Base-by-base conservation (phyloP, 2,329 filamentous ascomycete genomes). In the Penicillium sp. region DNA sequence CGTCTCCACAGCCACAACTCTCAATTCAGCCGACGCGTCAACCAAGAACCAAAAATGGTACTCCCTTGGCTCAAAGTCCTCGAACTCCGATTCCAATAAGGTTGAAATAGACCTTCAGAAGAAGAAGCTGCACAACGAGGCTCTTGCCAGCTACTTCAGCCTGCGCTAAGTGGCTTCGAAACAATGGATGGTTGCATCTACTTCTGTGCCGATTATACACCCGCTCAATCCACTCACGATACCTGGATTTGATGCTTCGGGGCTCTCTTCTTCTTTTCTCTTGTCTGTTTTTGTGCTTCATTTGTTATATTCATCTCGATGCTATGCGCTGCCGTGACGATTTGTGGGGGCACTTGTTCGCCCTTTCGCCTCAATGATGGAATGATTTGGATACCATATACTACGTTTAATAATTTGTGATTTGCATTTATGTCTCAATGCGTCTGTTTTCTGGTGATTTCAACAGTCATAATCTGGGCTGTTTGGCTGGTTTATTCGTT, bases 1-100 rank as follows among this genome's bases (percentile, higher is more conserved):
- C 50, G 61, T 62, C 50, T 69, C 67, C 49, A 64, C 57, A 5
- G 64, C 67, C 21, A 61, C 67, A 50, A 68, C 67, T 2, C 60
- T 70, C 23, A 67, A 68, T 52, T 57, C 57, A 46, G 39, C 44
- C 33, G 60, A 66, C 15, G 25, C 45, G 16, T 50, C 50, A 34
- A 52, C 38, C 49, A 55, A 41, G n/a, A 60, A 60, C 39, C 62
- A 64, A 43, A 64, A 64, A 49, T 66, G 60, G 60, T 65, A 58
- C 58, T 65, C 63, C 1, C 48, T 60, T 11, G 33, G 45, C 31
- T 57, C 62, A 16, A 67, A 63, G 45, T 31, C 51, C 4, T 5
- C 4, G 4, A 16, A 16, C 31, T 38, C 50, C 31, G 50, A 41
- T 25, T 40, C 47, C 43, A 48, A 52, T 3, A 31, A 50, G 27